Base-by-base conservation (phyloP, 1,139 yeast species). In the Kodamaea derodonti region DNA sequence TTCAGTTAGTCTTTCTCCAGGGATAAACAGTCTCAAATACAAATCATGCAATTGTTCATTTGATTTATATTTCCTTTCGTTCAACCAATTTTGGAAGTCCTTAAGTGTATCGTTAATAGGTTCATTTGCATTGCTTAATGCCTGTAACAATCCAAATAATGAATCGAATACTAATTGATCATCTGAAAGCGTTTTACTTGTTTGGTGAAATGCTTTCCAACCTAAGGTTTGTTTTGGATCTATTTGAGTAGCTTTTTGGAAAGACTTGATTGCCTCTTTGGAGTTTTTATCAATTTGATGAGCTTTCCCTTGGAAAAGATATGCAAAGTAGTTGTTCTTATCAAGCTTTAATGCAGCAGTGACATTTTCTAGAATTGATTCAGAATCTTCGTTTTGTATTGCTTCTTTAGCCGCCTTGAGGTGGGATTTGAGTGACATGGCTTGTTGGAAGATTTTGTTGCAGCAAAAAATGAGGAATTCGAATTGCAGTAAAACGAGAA, bases 171-270 rank as follows among this genome's bases (percentile, higher is more conserved):
- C 74, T 11, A 61, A 51, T 18, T 18, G 22, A 18, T 18, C 22
- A 47, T 60, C 70, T 36, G 78, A 69, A 11, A 58, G 47, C n/a
- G 50, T 50, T 36, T 60, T 64, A 22, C 36, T 55, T 42, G 37
- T 58, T 54, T 45, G 55, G 41, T 78, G 60, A 41, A 81, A 68
- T 0, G 97, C 97, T 52, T 85, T 87, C 95, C 95, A 88, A 0
- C 92, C 95, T 18, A 75, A 55, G 1, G 78, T 42, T 36, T 80
- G 77, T 1, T 64, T 62, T 0, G 80, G 76, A 24, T 82, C 77
- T 2, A 81, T 34, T 3, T 57, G 50, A 2, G 77, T 71, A 0
- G 96, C 96, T 28, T 54, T 57, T 20, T 54, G 47, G 47, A 84
- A 85, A 2, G 78, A 61, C 2, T 51, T 49, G 2, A 64, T 51